Evolutionary conservation across 306 rosid species (phyloP).

Genomic region (Purshia tridentata): DNA sequence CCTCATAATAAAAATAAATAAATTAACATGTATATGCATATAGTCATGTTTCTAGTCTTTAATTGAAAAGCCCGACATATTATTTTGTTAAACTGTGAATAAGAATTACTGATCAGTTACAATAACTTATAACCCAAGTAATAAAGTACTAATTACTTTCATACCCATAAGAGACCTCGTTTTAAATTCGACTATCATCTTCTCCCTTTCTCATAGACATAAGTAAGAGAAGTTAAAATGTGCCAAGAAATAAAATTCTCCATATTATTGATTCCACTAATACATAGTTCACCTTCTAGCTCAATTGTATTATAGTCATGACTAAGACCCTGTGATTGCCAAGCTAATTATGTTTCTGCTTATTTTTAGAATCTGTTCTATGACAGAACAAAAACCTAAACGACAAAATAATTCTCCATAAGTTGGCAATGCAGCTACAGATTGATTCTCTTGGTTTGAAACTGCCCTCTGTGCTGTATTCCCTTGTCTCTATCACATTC

Average conservation of each 20-base stretch:
- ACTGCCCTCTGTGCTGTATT: conserved; percentile 30
- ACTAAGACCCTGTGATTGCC: not conserved
- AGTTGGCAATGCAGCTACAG: conserved; percentile 31
- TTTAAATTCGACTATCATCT: too few relatives aligned
- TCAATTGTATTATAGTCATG: not conserved
- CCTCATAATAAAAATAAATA: too few relatives aligned
- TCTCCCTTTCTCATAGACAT: too few relatives aligned
- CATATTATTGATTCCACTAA: too few relatives aligned
- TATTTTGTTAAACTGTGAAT: too few relatives aligned
- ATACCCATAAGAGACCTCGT: too few relatives aligned
- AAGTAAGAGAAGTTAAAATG: not conserved
- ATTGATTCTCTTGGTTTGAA: conserved; percentile 34
- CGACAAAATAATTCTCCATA: conserved; percentile 50
- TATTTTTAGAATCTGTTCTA: conserved; percentile 26
- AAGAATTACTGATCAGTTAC: too few relatives aligned
- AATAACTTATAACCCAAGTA: too few relatives aligned
- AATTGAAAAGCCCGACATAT: too few relatives aligned
- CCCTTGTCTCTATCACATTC: conserved; percentile 27
- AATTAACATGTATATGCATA: too few relatives aligned
- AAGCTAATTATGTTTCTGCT: conserved; percentile 28
- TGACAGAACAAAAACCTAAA: conserved; percentile 33
- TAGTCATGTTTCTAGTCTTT: too few relatives aligned
- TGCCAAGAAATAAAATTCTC: not conserved
- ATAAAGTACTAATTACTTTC: too few relatives aligned
- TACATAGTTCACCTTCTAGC: not conserved